Evolutionary conservation across 2,329 filamentous ascomycete species (phyloP).

Genomic region (Botrytis paeoniae): DNA sequence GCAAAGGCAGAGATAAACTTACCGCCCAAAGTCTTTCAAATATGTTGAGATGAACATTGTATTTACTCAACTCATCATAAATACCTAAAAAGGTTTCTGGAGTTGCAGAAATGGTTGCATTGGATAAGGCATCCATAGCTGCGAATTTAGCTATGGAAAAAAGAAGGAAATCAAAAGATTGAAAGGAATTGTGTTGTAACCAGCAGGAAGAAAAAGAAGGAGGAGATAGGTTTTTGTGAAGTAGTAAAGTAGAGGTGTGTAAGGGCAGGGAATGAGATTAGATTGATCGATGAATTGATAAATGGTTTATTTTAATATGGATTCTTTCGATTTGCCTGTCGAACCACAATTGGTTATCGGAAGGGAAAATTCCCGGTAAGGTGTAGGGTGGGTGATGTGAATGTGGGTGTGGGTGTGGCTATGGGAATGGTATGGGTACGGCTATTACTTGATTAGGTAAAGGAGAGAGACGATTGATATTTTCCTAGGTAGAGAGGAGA

Average conservation of each 20-base stretch:
- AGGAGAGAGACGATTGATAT: neutral
- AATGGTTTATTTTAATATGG: neutral
- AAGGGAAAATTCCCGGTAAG: neutral
- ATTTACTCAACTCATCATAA: slow-evolving; percentile 61
- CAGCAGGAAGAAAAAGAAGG: neutral
- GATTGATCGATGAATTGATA: neutral
- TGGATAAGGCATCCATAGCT: slow-evolving; percentile 27
- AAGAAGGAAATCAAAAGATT: neutral
- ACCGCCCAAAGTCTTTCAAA: slow-evolving; percentile 86
- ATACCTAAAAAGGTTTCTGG: slow-evolving; percentile 50
- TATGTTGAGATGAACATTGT: slow-evolving; percentile 78
- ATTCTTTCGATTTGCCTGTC: neutral
- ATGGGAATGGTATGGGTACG: neutral
- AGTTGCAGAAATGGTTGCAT: slow-evolving; percentile 32
- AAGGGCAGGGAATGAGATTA: neutral
- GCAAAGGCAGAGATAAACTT: slow-evolving; percentile 39
- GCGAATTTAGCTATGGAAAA: slow-evolving; percentile 22
- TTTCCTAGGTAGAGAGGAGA: neutral
- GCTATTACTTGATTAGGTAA: neutral
- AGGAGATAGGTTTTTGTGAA: neutral
- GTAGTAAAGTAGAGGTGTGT: slow-evolving; percentile 8
- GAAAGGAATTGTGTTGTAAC: neutral
- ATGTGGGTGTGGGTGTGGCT: no score
- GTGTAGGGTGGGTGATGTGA: no score
- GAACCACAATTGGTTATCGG: slow-evolving; percentile 22